Percentiles rank a stretch among this genome's conserved stretches.
These are phyloP conservation scores for Leavenworthia alabamica DNA, from an alignment of 345 rosid genomes.

Conservation along the genomic window DNA sequence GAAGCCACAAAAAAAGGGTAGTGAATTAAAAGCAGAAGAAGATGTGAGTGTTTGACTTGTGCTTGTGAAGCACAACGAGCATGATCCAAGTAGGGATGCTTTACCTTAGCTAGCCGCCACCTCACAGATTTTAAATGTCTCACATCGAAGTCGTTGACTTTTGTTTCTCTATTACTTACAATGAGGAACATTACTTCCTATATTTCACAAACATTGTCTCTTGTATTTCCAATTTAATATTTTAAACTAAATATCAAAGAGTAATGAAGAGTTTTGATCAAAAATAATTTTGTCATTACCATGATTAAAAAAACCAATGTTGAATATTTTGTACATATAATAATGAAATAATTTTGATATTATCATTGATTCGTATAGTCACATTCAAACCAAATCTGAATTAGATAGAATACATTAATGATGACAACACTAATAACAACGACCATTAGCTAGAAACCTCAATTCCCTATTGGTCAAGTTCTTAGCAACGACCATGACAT, in stretches of 20 bases:
- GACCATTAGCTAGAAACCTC: not conserved
- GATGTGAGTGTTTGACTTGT: slow-evolving; percentile 17
- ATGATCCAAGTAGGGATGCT: slow-evolving; percentile 4
- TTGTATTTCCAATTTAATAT: not conserved
- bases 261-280: no score
- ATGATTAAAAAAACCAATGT: not conserved
- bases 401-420: not conserved
- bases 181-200: not conserved
- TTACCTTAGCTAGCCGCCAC: not conserved
- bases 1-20: not conserved
- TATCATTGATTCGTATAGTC: not conserved
- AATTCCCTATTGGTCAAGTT: not conserved
- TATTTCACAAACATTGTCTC: not conserved
- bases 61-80: slow-evolving; percentile 7
- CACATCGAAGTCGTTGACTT: slow-evolving; percentile 6
- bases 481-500: not conserved
- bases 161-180: no score
- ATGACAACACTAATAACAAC: not conserved
- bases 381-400: not conserved
- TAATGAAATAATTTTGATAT: not conserved
- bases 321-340: not conserved
- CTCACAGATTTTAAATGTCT: not conserved
- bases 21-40: slow-evolving; percentile 14
- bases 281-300: not conserved
- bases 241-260: no score